Percentiles rank a stretch among this genome's conserved stretches.
Evolutionary conservation across 768 basidiomycete genomes (phyloP).

Genomic region (Russula earlei): DNA sequence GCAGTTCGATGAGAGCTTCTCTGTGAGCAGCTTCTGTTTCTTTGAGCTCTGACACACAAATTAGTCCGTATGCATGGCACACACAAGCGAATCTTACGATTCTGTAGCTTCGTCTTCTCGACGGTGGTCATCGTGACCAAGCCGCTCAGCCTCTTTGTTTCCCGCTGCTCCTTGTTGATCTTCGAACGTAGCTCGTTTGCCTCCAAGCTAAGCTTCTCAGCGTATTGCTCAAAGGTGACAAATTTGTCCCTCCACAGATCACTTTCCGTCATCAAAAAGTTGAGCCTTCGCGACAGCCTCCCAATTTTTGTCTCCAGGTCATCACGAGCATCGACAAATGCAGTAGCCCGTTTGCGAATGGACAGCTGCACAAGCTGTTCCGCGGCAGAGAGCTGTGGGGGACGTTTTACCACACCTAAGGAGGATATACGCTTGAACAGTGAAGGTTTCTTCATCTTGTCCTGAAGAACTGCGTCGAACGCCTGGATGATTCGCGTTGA

Average conservation of each 20-base stretch:
- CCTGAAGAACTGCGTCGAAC: slow-evolving; percentile 78
- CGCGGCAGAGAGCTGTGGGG: slow-evolving; percentile 54
- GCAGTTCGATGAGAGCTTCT: slow-evolving; percentile 72
- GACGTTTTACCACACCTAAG: slow-evolving; percentile 59
- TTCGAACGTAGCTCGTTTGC: slow-evolving; percentile 76
- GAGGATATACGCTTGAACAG: slow-evolving; percentile 76
- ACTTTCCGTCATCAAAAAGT: slow-evolving; percentile 86
- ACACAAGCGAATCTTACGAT: slow-evolving; percentile 41
- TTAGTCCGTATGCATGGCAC: neutral
- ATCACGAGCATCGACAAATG: slow-evolving; percentile 88
- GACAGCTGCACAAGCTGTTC: slow-evolving; percentile 83
- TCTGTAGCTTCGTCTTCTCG: slow-evolving; percentile 72
- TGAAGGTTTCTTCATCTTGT: slow-evolving; percentile 89
- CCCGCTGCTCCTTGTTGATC: slow-evolving; percentile 86
- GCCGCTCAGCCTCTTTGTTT: slow-evolving; percentile 77
- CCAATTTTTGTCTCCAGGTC: slow-evolving; percentile 93
- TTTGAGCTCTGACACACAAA: slow-evolving; percentile 47
- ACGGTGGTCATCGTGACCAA: slow-evolving; percentile 66
- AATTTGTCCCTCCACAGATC: slow-evolving; percentile 92
- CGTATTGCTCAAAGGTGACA: slow-evolving; percentile 88
- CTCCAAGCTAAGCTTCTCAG: slow-evolving; percentile 81
- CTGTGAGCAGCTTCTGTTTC: slow-evolving; percentile 78
- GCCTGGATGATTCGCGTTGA: slow-evolving; percentile 85
- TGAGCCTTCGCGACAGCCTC: slow-evolving; percentile 71
- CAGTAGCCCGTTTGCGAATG: slow-evolving; percentile 88